phyloP scores from a whole-genome alignment of 2,329 filamentous ascomycete species.

The Cladophialophora bantiana region DNA sequence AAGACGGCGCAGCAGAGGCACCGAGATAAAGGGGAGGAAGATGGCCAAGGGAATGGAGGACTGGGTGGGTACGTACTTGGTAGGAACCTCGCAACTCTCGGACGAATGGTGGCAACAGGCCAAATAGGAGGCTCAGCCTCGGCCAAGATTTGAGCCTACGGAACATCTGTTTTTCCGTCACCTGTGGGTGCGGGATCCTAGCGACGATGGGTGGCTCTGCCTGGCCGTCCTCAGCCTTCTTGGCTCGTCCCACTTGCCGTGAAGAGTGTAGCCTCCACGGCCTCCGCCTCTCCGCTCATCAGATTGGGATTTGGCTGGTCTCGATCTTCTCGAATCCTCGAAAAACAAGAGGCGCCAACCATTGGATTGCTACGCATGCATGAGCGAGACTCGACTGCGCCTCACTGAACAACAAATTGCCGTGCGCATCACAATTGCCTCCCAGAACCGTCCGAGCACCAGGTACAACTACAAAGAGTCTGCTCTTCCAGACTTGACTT shows the following conservation, averaged over 20 bases:
- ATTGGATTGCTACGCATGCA: slow-evolving; percentile 7
- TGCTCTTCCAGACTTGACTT: neutral
- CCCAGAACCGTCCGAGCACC: slow-evolving; percentile 1
- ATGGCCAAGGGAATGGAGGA: neutral
- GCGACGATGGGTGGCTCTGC: neutral
- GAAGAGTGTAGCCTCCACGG: neutral
- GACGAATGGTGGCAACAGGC: neutral
- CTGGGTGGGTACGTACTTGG: neutral
- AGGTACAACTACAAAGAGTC: slow-evolving; percentile 8
- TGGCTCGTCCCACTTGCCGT: neutral
- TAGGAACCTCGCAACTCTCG: neutral
- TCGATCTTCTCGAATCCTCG: slow-evolving; percentile 30
- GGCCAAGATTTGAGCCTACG: slow-evolving; percentile 10
- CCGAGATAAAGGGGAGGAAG: neutral
- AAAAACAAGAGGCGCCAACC: slow-evolving; percentile 2
- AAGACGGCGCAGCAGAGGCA: neutral
- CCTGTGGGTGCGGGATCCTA: slow-evolving; percentile 9
- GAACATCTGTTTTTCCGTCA: slow-evolving; percentile 22
- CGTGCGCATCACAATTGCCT: slow-evolving; percentile 13
- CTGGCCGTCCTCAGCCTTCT: slow-evolving; percentile 1
- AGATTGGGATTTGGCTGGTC: neutral
- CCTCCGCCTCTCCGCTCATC: slow-evolving; percentile 15
- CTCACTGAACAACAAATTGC: slow-evolving; percentile 21
- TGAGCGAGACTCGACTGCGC: slow-evolving; percentile 24
- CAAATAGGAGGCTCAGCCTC: slow-evolving; percentile 25